Evolutionary conservation across 1,139 yeast species (phyloP).

Genomic region (Geotrichum candidum): DNA sequence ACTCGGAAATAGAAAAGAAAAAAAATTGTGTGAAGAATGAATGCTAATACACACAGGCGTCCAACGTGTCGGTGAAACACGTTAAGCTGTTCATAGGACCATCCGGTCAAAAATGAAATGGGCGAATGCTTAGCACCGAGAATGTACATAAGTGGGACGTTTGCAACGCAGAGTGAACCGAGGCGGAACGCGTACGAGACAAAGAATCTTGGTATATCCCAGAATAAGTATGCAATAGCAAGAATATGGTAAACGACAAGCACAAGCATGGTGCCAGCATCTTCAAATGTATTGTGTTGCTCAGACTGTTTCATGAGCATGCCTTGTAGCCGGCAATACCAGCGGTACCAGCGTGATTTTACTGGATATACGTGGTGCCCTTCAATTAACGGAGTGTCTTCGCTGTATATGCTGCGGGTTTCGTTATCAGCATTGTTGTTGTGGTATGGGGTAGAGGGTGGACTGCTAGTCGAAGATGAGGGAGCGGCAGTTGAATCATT

Average conservation of each 20-base stretch:
- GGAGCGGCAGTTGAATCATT: not conserved
- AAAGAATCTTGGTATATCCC: conserved; percentile 16
- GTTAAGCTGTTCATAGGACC: conserved; percentile 32
- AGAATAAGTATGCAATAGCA: conserved; percentile 17
- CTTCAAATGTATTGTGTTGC: conserved; percentile 2
- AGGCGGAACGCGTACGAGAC: conserved; percentile 26
- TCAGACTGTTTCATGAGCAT: conserved; percentile 13
- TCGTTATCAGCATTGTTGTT: not conserved
- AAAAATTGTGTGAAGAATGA: conserved; percentile 21
- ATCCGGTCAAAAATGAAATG: conserved; percentile 26
- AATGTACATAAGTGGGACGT: conserved; percentile 27
- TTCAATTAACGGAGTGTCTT: not conserved
- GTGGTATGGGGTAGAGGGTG: not conserved
- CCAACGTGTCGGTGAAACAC: conserved; percentile 28
- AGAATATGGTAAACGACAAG: conserved; percentile 11
- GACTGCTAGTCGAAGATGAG: not conserved
- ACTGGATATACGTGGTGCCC: not conserved
- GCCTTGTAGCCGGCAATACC: conserved; percentile 1
- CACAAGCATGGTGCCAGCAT: conserved; percentile 10
- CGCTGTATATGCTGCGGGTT: not conserved
- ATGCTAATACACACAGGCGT: conserved; percentile 21
- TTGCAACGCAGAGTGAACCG: conserved; percentile 25
- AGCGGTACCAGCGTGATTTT: not conserved
- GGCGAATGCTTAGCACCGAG: conserved; percentile 30
- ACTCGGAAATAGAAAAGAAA: conserved; percentile 24